Evolutionary conservation across 495 filamentous ascomycete genomes (phyloP), one percentile per base, ranked within the genome.

Genomic region (Penicillium daleae): DNA sequence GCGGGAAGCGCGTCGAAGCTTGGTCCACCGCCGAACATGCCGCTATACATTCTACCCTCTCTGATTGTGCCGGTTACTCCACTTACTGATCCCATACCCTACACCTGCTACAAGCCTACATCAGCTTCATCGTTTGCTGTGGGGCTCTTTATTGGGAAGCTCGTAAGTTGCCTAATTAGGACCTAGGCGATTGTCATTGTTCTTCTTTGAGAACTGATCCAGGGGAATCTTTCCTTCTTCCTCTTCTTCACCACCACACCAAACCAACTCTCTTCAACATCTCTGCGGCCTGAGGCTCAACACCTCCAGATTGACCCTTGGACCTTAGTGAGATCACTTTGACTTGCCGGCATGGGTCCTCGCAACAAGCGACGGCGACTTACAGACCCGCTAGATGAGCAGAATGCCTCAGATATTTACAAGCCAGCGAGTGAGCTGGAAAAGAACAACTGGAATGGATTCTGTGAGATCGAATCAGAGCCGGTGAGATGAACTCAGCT

Each of bases 381-480:
- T 35, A 67, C 66, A 35, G 62, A 58, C 27, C 55, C 64, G 3
- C 55, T 40, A 24, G 63, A 62, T 9, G 46, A 60, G 19, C 21
- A 46, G 4, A 26, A 42, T n/a, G 62, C 61, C 33, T 66, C 72
- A n/a, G 69, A 74, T 24, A 69, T 76, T 54, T 74, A 66, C 61
- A 64, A 66, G 42, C 69, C 78, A 35, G 80, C 79, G 6, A 82
- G 73, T 5, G 50, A 56, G 7, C 61, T 73, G 6, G 82, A 86
- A 37, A 83, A 78, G 60, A 56, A 66, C 46, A 71, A 52, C 9
- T 92, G 89, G 89, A 83, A 84, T 62, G 92, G 92, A 26, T 99
- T 92, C 82, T 89, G 88, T 49, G 93, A 97, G 69, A 81, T 97
- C 39, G 92, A 97, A 72, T 96, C 92, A 0, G 93, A 99, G 58